Conservation (phyloP, 345 rosid species). For the Boechera retrofracta region DNA sequence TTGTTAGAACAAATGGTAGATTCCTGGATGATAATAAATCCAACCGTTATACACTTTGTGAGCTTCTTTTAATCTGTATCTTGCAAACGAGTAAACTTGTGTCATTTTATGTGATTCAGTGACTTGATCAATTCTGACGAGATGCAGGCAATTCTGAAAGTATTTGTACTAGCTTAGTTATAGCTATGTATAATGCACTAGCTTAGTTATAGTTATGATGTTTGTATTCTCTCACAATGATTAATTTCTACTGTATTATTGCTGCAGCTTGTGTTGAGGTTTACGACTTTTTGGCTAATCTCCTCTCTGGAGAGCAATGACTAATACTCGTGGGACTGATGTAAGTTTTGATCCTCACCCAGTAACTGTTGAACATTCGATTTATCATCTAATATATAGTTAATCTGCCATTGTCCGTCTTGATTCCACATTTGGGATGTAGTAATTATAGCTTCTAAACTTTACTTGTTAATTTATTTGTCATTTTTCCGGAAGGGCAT, state of each 20-base stretch:
- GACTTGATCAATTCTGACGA: neutral
- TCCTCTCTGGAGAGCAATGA: slow-evolving; percentile 29
- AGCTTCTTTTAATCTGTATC: slow-evolving; percentile 1
- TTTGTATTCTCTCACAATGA: slow-evolving; percentile 4
- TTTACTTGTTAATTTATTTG: neutral
- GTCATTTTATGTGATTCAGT: neutral
- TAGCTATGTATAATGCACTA: neutral
- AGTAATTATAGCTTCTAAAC: slow-evolving; percentile 15
- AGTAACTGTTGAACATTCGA: neutral
- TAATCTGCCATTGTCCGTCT: slow-evolving; percentile 10
- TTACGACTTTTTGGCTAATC: slow-evolving; percentile 12
- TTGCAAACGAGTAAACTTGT: neutral
- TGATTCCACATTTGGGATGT: slow-evolving; percentile 14
- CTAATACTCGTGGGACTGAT: slow-evolving; percentile 19
- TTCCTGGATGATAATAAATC: neutral
- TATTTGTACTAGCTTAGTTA: slow-evolving; percentile 6
- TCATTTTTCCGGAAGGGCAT: neutral
- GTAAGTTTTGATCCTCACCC: slow-evolving; percentile 29
- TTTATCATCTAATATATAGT: neutral
- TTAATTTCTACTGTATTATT: slow-evolving; percentile 11
- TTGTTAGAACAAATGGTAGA: too few relatives aligned
- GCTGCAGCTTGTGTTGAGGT: slow-evolving; percentile 25
- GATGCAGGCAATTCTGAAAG: neutral
- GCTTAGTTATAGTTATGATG: slow-evolving; percentile 15
- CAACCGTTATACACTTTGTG: slow-evolving; percentile 11